phyloP scores from a whole-genome alignment of 2,329 filamentous ascomycete species.

The Hansfordia pulvinata region DNA sequence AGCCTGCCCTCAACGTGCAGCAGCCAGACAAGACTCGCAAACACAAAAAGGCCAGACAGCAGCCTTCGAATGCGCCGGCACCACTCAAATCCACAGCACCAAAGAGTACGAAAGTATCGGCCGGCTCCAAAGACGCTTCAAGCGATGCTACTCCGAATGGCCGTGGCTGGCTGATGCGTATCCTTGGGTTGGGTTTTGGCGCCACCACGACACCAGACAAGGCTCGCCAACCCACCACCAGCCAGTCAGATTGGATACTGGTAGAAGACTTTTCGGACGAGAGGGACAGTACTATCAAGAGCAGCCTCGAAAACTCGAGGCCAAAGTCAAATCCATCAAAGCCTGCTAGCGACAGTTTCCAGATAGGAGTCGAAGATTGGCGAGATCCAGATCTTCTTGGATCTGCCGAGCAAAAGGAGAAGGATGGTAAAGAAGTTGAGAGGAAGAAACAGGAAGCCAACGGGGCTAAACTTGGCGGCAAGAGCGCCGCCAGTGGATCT shows the following conservation, averaged over 20 bases:
- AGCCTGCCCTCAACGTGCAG: constrained; percentile 38
- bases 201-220: constrained; percentile 28
- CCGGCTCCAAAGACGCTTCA: constrained; percentile 7
- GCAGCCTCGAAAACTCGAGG: constrained; percentile 23
- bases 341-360: constrained; percentile 43
- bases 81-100: constrained; percentile 13
- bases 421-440: constrained; percentile 6
- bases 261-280: constrained; percentile 53
- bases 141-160: constrained; percentile 8
- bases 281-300: constrained; percentile 28
- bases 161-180: constrained; percentile 28
- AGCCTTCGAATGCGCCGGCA: constrained; percentile 11
- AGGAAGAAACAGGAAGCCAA: constrained; percentile 12
- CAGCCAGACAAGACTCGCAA: constrained; percentile 26
- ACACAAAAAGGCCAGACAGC: constrained; percentile 20
- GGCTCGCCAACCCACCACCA: constrained; percentile 57
- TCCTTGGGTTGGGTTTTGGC: constrained; percentile 22
- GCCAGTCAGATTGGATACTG: constrained; percentile 60
- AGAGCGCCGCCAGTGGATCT: too few species aligned
- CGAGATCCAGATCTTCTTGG: constrained; percentile 62
- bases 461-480: constrained; percentile 34
- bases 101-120: constrained; percentile 12
- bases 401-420: constrained; percentile 13
- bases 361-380: constrained; percentile 81
- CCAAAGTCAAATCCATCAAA: constrained; percentile 17